Percentiles rank a stretch among this genome's conserved stretches.
These are phyloP conservation scores for Prunus mume DNA, from an alignment of 306 rosid species.

Conservation along the genomic window DNA sequence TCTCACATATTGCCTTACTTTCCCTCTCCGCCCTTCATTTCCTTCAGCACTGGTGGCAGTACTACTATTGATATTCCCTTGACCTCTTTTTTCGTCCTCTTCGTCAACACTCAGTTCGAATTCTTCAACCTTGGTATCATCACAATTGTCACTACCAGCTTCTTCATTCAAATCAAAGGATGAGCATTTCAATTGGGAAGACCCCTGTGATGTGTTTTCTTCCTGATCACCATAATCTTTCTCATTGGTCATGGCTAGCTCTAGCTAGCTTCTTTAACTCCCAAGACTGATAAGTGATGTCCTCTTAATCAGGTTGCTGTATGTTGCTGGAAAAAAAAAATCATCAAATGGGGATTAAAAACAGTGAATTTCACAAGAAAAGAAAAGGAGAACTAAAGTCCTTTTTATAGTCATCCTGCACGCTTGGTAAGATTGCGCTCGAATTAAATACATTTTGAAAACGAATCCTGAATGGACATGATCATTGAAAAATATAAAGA, in stretches of 20 bases:
- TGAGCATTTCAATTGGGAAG: conserved; percentile 43
- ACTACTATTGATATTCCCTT: conserved; percentile 2
- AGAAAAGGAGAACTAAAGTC: neutral
- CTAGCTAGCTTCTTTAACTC: neutral
- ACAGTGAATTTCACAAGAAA: neutral
- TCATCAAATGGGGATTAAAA: neutral
- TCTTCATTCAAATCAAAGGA: conserved; percentile 66
- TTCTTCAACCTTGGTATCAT: neutral
- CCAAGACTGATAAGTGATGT: neutral
- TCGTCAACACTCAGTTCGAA: no score
- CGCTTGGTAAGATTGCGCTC: neutral
- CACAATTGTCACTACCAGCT: conserved; percentile 23
- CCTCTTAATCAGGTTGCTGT: neutral
- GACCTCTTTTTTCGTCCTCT: neutral
- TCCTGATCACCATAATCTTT: neutral
- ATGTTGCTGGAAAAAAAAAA: neutral
- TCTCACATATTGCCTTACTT: conserved; percentile 67
- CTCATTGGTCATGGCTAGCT: conserved; percentile 1
- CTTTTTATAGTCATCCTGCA: neutral
- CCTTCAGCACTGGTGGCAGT: neutral
- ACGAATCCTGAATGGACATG: neutral
- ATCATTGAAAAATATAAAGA: neutral
- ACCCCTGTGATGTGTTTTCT: conserved; percentile 14
- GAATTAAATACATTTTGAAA: neutral
- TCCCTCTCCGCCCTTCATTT: conserved; percentile 29